Evolutionary conservation across 208 protist genomes (phyloP).

Genomic region (Strigomonas galati): DNA sequence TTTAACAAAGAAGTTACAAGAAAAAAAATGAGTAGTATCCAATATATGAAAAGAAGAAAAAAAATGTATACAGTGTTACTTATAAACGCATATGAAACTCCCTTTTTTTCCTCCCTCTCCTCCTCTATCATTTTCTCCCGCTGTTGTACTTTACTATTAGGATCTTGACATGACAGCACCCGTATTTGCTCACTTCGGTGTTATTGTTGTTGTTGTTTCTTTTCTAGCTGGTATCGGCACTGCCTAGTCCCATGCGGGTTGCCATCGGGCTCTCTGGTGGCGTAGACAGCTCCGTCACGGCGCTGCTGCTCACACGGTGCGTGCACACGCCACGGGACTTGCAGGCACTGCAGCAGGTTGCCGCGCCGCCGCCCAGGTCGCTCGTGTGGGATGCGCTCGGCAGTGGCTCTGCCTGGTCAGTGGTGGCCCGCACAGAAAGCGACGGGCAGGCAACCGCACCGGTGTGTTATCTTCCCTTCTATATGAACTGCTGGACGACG

Average conservation of each 20-base stretch:
- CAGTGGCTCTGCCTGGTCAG: conserved; percentile 20
- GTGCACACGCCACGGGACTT: conserved; percentile 47
- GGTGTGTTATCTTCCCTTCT: conserved; percentile 33
- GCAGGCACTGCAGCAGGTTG: conserved; percentile 29
- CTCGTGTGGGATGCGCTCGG: conserved; percentile 24
- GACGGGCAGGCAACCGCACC: conserved; percentile 2
- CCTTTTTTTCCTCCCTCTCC: neutral
- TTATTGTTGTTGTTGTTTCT: too few species aligned
- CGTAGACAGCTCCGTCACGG: conserved; percentile 75
- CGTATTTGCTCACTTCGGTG: too few species aligned
- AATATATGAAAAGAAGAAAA: neutral
- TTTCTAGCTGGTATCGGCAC: neutral
- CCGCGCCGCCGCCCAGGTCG: conserved; percentile 11
- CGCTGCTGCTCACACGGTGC: conserved; percentile 56
- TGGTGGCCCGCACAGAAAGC: conserved; percentile 11
- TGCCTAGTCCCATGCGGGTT: conserved; percentile 26
- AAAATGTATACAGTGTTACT: too few species aligned
- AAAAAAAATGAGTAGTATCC: conserved; percentile 5
- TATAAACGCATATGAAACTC: too few species aligned
- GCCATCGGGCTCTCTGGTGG: conserved; percentile 76
- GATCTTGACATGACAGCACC: too few species aligned
- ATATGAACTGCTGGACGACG: conserved; percentile 74
- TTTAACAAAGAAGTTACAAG: neutral
- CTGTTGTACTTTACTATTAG: conserved; percentile 1
- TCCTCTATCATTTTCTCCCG: neutral